A percentile compares a stretch with the other conserved stretches of the same genome.
Conservation (phyloP, 371 early-diverging fungal species). For the Rhizopus sp. region DNA sequence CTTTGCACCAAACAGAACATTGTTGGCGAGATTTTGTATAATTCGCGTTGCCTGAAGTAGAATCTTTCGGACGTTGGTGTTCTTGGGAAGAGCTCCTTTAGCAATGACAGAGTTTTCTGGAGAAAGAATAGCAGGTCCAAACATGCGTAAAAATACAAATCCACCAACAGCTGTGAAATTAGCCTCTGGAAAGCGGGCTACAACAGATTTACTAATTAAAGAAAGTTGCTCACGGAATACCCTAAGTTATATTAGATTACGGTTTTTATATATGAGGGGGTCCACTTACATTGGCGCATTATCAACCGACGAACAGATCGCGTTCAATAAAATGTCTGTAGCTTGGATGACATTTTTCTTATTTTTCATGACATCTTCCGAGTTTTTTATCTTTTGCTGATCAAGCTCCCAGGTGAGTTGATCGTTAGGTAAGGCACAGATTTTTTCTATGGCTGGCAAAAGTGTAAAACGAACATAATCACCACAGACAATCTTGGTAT, state of each 20-base stretch:
- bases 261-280: background rate
- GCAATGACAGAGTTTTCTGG: slow-evolving; percentile 70
- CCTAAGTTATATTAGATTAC: slow-evolving; percentile 11
- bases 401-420: slow-evolving; percentile 77
- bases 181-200: slow-evolving; percentile 81
- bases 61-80: slow-evolving; percentile 67
- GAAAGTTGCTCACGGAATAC: slow-evolving; percentile 78
- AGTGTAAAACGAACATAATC: slow-evolving; percentile 83
- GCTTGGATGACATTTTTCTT: slow-evolving; percentile 76
- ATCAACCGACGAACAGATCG: slow-evolving; percentile 71
- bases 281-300: slow-evolving; percentile 62
- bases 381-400: slow-evolving; percentile 70
- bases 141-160: slow-evolving; percentile 91
- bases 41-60: slow-evolving; percentile 89
- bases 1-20: slow-evolving; percentile 90
- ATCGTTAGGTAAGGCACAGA: slow-evolving; percentile 48
- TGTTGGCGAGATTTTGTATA: slow-evolving; percentile 93
- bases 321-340: slow-evolving; percentile 77
- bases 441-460: slow-evolving; percentile 69
- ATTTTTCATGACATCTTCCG: slow-evolving; percentile 68
- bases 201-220: slow-evolving; percentile 76
- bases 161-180: slow-evolving; percentile 88
- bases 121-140: slow-evolving; percentile 91
- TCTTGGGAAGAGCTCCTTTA: slow-evolving; percentile 33
- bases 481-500: slow-evolving; percentile 74